Evolutionary conservation across 306 rosid genomes (phyloP).

Genomic region (Fragaria nilgerrensis): DNA sequence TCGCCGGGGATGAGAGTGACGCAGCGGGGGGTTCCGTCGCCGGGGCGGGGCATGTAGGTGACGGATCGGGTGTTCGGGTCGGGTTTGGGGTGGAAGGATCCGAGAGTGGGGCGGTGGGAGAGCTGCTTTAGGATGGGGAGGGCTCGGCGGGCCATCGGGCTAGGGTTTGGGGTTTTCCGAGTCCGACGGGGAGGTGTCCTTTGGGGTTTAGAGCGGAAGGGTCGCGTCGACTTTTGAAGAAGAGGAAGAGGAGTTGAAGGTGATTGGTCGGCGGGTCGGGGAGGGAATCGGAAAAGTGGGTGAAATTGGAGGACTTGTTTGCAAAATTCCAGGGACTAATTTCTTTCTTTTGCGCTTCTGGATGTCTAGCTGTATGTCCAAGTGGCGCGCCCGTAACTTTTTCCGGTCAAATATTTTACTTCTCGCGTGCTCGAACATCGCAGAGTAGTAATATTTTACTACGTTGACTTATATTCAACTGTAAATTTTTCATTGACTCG

Average conservation of each 20-base stretch:
- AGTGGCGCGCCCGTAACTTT: too few species aligned
- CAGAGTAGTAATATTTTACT: too few species aligned
- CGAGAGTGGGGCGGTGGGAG: constrained; percentile 14
- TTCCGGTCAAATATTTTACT: too few species aligned
- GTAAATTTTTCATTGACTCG: too few species aligned
- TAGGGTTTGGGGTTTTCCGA: constrained; percentile 14
- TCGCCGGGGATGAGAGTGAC: constrained; percentile 88
- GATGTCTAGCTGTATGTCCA: too few species aligned
- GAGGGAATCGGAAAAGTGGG: neutral
- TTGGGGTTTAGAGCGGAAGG: neutral
- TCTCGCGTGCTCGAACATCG: too few species aligned
- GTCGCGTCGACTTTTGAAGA: neutral
- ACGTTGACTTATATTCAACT: neutral
- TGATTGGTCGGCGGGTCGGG: neutral
- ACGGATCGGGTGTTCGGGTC: constrained; percentile 36
- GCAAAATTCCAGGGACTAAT: neutral
- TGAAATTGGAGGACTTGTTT: constrained; percentile 11
- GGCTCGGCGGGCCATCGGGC: constrained; percentile 10
- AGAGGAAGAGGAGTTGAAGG: constrained; percentile 11
- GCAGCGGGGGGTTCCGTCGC: constrained; percentile 71
- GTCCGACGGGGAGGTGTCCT: constrained; percentile 3
- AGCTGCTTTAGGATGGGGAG: constrained; percentile 25
- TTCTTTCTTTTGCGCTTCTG: neutral
- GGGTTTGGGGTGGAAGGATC: constrained; percentile 28
- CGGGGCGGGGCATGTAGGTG: constrained; percentile 70